These are phyloP conservation scores for Mesembryanthemum crystallinum DNA, from an alignment of 148 eudicot genomes.

Conservation along the genomic window DNA sequence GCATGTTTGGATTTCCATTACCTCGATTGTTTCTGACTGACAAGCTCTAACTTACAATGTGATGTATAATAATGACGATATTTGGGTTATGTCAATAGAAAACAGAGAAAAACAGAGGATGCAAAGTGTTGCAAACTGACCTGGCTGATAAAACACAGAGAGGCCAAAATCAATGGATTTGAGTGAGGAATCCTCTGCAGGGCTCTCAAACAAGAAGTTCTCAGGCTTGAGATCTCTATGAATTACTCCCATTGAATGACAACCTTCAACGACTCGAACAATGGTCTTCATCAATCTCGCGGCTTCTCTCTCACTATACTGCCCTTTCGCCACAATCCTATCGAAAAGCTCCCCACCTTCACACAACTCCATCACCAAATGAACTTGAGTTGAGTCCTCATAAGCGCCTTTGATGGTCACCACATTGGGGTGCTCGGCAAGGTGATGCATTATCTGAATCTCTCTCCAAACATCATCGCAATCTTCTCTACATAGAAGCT, in stretches of 20 bases:
- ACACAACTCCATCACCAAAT: constrained; percentile 73
- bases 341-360: constrained; percentile 72
- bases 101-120: background rate
- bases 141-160: constrained; percentile 71
- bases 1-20: background rate
- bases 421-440: constrained; percentile 47
- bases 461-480: constrained; percentile 65
- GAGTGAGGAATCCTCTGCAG: constrained; percentile 55
- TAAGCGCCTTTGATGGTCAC: constrained; percentile 60
- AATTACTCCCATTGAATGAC: constrained; percentile 74
- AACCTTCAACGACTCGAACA: constrained; percentile 56
- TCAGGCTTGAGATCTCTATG: constrained; percentile 80
- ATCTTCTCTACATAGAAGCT: constrained; percentile 58
- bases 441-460: constrained; percentile 73
- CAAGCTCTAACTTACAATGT: background rate
- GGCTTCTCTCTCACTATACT: constrained; percentile 64
- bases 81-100: too few species aligned
- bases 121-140: constrained; percentile 18
- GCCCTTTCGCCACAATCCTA: constrained; percentile 60
- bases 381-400: constrained; percentile 52
- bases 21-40: too few species aligned
- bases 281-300: constrained; percentile 61
- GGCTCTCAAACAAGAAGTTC: constrained; percentile 54
- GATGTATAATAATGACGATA: background rate
- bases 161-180: constrained; percentile 65